Evolutionary conservation across 1,284 basidiomycete species (phyloP).

Genomic region (Volvariella surrecta): DNA sequence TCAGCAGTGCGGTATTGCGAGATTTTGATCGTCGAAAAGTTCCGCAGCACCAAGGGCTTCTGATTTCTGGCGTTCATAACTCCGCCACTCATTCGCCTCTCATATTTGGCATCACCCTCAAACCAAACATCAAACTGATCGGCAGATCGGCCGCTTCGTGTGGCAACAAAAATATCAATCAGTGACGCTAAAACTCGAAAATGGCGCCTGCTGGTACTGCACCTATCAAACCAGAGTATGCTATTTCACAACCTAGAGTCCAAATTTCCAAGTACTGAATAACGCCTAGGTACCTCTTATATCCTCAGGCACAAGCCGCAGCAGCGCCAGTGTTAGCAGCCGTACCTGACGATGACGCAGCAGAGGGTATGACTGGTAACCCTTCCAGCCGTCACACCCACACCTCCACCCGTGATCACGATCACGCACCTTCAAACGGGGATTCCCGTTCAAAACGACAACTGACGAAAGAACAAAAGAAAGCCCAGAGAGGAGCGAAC

Average conservation of each 20-base stretch:
- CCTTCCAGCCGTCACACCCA: too few relatives aligned
- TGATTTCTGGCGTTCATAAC: too few relatives aligned
- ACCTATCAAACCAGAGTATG: constrained; percentile 70
- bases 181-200: too few relatives aligned
- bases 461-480: constrained; percentile 47
- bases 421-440: constrained; percentile 18
- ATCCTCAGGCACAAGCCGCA: constrained; percentile 21
- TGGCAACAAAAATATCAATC: too few relatives aligned
- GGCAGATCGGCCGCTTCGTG: too few relatives aligned
- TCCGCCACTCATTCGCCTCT: too few relatives aligned
- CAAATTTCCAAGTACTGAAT: constrained; percentile 1
- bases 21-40: too few relatives aligned
- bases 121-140: too few relatives aligned
- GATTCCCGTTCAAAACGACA: constrained; percentile 30
- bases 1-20: too few relatives aligned
- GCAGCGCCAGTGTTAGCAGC: too few relatives aligned
- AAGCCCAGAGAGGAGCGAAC: constrained; percentile 68
- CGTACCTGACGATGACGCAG: constrained; percentile 68
- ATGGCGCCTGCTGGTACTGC: constrained; percentile 47
- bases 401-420: constrained; percentile 24
- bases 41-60: too few relatives aligned
- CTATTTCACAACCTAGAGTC: background rate
- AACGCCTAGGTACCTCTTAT: constrained; percentile 48
- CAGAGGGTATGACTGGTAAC: constrained; percentile 46
- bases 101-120: too few relatives aligned